phyloP scores from a whole-genome alignment of 176 grass and related monocot genomes.

The Guadua angustifolia region DNA sequence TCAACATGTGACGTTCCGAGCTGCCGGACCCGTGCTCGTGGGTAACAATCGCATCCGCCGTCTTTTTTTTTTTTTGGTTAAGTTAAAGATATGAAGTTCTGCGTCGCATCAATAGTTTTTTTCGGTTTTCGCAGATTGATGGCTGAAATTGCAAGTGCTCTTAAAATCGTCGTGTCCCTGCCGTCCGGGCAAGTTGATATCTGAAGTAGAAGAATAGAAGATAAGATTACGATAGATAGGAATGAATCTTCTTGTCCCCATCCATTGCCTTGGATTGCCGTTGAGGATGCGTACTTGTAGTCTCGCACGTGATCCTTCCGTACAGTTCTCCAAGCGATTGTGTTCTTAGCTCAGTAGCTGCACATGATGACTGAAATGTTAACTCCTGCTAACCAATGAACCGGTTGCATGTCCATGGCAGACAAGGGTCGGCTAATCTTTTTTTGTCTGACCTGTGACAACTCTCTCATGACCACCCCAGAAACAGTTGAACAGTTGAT shows the following conservation, averaged over 20 bases:
- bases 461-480: not conserved
- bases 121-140: not conserved
- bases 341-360: not conserved
- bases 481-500: not conserved
- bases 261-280: not conserved
- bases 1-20: too few relatives aligned
- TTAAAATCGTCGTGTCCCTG: not conserved
- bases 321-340: not conserved
- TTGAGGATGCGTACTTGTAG: not conserved
- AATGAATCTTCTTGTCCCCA: not conserved
- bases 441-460: not conserved
- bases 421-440: not conserved
- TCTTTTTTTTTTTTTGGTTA: too few relatives aligned
- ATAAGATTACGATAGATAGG: not conserved
- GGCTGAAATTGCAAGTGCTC: not conserved
- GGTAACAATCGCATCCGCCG: too few relatives aligned
- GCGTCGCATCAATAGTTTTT: too few relatives aligned
- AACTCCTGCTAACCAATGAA: not conserved
- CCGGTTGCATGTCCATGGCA: not conserved
- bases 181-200: too few relatives aligned
- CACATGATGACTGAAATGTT: not conserved
- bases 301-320: not conserved
- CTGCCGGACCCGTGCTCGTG: too few relatives aligned
- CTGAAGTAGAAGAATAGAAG: too few relatives aligned
- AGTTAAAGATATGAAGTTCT: too few relatives aligned